A percentile compares a stretch with the other conserved stretches of the same genome.
Conservation (phyloP, 1,139 yeast genomes). For the Wickerhamiella infanticola region DNA sequence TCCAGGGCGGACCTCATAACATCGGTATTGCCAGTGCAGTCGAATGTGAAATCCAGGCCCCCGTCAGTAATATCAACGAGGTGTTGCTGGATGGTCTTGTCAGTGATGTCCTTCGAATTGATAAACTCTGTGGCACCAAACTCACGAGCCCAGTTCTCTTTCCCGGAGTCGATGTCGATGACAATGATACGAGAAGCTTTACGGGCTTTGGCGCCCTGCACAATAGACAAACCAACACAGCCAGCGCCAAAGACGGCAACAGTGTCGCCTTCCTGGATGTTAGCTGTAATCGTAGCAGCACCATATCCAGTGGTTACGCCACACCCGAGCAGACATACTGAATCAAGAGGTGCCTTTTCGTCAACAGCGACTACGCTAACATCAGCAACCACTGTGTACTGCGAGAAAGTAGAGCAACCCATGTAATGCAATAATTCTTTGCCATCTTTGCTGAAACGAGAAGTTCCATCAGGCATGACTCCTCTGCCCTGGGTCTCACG, state of each 20-base stretch:
- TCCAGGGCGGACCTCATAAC: slow-evolving; percentile 95
- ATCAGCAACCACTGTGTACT: slow-evolving; percentile 95
- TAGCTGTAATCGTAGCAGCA: slow-evolving; percentile 89
- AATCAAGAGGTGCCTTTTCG: slow-evolving; percentile 66
- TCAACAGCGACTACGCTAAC: slow-evolving; percentile 92
- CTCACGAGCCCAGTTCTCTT: slow-evolving; percentile 69
- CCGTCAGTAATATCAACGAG: slow-evolving; percentile 88
- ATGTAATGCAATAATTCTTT: slow-evolving; percentile 78
- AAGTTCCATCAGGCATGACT: slow-evolving; percentile 90
- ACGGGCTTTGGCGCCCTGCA: slow-evolving; percentile 82
- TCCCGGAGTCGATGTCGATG: slow-evolving; percentile 70
- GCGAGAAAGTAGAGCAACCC: slow-evolving; percentile 96
- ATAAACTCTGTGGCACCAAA: slow-evolving; percentile 95
- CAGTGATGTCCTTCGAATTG: slow-evolving; percentile 55
- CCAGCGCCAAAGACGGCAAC: slow-evolving; percentile 97
- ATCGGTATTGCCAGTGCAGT: slow-evolving; percentile 89
- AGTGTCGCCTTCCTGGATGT: slow-evolving; percentile 81
- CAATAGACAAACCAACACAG: slow-evolving; percentile 87
- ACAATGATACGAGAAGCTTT: slow-evolving; percentile 73
- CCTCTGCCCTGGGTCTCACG: slow-evolving; percentile 88
- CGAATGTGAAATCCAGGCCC: slow-evolving; percentile 89
- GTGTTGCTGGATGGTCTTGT: slow-evolving; percentile 66
- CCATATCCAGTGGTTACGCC: slow-evolving; percentile 99
- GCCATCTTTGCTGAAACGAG: slow-evolving; percentile 69
- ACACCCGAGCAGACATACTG: slow-evolving; percentile 87